A percentile compares a stretch with the other conserved stretches of the same genome.
These are phyloP conservation scores for Curvularia sp. DNA, from an alignment of 2,329 filamentous ascomycete genomes.

Conservation along the genomic window DNA sequence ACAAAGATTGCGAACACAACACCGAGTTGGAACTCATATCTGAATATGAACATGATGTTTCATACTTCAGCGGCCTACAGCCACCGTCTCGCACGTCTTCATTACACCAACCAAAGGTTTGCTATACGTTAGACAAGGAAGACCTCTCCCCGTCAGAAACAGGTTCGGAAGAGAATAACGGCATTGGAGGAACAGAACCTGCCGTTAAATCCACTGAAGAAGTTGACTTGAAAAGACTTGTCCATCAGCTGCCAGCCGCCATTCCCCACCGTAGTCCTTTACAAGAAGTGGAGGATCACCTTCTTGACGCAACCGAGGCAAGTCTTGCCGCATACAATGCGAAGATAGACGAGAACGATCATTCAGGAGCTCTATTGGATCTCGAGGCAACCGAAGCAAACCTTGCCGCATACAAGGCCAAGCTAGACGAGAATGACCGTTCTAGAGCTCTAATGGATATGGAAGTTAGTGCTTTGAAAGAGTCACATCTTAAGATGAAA, in stretches of 20 bases:
- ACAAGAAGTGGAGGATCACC: slow-evolving; percentile 30
- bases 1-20: slow-evolving; percentile 19
- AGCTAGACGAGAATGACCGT: slow-evolving; percentile 11
- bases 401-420: slow-evolving; percentile 9
- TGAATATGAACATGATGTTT: slow-evolving; percentile 21
- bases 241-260: slow-evolving; percentile 1
- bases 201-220: slow-evolving; percentile 11
- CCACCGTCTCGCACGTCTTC: slow-evolving; percentile 12
- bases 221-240: slow-evolving; percentile 4
- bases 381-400: slow-evolving; percentile 28
- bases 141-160: slow-evolving; percentile 24
- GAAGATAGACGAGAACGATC: slow-evolving; percentile 10
- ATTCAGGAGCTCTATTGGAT: slow-evolving; percentile 15
- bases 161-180: slow-evolving; percentile 2
- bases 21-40: slow-evolving; percentile 28
- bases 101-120: neutral
- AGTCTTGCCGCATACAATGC: slow-evolving; percentile 9
- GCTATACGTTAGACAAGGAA: slow-evolving; percentile 19
- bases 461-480: slow-evolving; percentile 13
- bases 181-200: slow-evolving; percentile 3
- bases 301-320: slow-evolving; percentile 29
- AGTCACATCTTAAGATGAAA: slow-evolving; percentile 24
- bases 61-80: neutral
- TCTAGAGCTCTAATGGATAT: slow-evolving; percentile 21
- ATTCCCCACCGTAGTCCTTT: slow-evolving; percentile 27